Conservation (phyloP, 805 yeast species). For the Lachancea waltii region DNA sequence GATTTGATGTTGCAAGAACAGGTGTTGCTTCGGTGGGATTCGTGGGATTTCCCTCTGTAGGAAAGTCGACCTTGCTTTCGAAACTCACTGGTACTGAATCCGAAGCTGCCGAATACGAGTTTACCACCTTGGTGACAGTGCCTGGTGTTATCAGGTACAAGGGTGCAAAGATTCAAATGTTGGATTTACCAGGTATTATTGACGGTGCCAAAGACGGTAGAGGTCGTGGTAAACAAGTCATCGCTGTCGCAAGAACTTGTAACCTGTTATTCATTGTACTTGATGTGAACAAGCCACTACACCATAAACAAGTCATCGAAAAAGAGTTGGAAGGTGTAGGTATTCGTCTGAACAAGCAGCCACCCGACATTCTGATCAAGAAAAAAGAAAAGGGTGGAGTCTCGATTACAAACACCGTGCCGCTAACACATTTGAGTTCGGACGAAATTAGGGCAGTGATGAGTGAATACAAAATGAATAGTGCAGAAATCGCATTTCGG, state of each 20-base stretch:
- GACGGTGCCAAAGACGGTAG: constrained; percentile 90
- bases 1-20: constrained; percentile 97
- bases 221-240: constrained; percentile 93
- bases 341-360: constrained; percentile 81
- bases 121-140: constrained; percentile 94
- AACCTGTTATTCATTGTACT: constrained; percentile 86
- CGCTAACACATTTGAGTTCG: constrained; percentile 81
- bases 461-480: constrained; percentile 89
- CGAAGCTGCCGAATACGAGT: constrained; percentile 97
- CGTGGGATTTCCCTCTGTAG: constrained; percentile 96
- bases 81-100: constrained; percentile 93
- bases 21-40: constrained; percentile 98
- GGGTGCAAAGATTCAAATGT: constrained; percentile 97
- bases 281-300: constrained; percentile 94
- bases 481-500: constrained; percentile 93
- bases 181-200: constrained; percentile 84
- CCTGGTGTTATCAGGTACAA: constrained; percentile 94
- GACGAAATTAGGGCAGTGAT: constrained; percentile 95
- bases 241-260: constrained; percentile 98
- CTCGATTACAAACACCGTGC: constrained; percentile 87
- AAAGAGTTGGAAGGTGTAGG: constrained; percentile 97
- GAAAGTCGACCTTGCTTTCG: constrained; percentile 74
- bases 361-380: constrained; percentile 87
- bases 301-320: constrained; percentile 90
- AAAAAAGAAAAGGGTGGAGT: constrained; percentile 96